Conservation (phyloP, 768 basidiomycete genomes). For the Dioszegia aurantiaca region DNA sequence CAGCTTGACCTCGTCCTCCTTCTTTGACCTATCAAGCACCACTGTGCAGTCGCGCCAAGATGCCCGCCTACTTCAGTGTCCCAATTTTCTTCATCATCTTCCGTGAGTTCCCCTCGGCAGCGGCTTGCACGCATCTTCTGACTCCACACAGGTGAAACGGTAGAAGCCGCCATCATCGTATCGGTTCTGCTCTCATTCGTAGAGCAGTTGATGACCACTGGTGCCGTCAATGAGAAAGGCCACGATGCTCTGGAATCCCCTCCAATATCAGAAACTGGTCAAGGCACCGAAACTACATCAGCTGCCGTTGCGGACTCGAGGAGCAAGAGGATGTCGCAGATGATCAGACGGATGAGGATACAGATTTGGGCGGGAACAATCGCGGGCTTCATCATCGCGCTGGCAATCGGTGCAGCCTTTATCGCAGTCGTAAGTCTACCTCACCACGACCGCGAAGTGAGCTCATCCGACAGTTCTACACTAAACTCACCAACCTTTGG, state of each 20-base stretch:
- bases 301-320: no score
- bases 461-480: constrained; percentile 66
- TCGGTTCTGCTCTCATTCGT: constrained; percentile 86
- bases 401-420: constrained; percentile 84
- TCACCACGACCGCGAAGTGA: neutral
- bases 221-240: constrained; percentile 9
- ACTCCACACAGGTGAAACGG: constrained; percentile 61
- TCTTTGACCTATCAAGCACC: no score
- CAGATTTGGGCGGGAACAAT: constrained; percentile 73
- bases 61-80: constrained; percentile 62
- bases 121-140: neutral
- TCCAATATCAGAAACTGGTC: no score
- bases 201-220: constrained; percentile 60
- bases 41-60: neutral
- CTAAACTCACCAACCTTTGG: constrained; percentile 83
- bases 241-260: neutral
- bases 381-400: constrained; percentile 70
- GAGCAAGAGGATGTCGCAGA: constrained; percentile 6
- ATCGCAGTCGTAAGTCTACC: constrained; percentile 63
- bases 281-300: no score
- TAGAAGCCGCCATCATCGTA: constrained; percentile 88
- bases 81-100: constrained; percentile 97
- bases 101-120: constrained; percentile 54
- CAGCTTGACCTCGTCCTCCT: no score
- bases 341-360: constrained; percentile 62